Evolutionary conservation across 352 stramenopile genomes (phyloP), one percentile per base, ranked within the genome.

Genomic region (Globisporangium polare): DNA sequence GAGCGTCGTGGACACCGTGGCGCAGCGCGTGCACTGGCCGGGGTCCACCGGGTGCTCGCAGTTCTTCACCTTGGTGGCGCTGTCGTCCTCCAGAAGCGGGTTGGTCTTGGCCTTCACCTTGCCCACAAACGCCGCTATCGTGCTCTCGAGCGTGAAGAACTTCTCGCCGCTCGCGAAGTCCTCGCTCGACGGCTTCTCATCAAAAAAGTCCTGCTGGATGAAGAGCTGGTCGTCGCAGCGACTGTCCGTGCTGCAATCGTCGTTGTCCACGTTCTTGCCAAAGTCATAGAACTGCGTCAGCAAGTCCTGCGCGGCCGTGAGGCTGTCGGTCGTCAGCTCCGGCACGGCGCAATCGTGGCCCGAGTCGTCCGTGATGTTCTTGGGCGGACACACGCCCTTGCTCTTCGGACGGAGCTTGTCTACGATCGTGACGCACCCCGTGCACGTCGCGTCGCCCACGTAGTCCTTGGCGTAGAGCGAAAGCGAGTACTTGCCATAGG

Each of bases 401-500:
- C 54, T 59, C n/a, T 56, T 61, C 2, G 82, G 82, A 31, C 79
- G 79, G 60, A 72, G 73, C 1, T 81, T 60, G 53, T 91, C 82
- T 3, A 85, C 66, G 20, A 91, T 74, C 0, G 74, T 65, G 6
- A 91, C 56, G 45, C 82, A 91, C 4, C 77, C 82, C 5, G 63
- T 46, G 55, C 79, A 91, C 47, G 60, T 72, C 2, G 78, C 66
- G 2, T 69, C 55, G 0, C 41, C 65, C 17, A 60, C 72, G 58
- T 86, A 88, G 60, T 91, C 79, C 50, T 72, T 70, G 6, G 79
- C 79, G 10, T 67, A 63, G n/a, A 89, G 39, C n/a, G 66, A 51
- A 31, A 91, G 68, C 1, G 67, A 35, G 64, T 88, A 91, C 58
- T 86, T 83, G 41, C 81, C 79, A 31, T 79, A 87, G 1, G 65